These are phyloP conservation scores for Rhizopus stolonifer DNA, from an alignment of 371 early-diverging fungal genomes.

Conservation along the genomic window DNA sequence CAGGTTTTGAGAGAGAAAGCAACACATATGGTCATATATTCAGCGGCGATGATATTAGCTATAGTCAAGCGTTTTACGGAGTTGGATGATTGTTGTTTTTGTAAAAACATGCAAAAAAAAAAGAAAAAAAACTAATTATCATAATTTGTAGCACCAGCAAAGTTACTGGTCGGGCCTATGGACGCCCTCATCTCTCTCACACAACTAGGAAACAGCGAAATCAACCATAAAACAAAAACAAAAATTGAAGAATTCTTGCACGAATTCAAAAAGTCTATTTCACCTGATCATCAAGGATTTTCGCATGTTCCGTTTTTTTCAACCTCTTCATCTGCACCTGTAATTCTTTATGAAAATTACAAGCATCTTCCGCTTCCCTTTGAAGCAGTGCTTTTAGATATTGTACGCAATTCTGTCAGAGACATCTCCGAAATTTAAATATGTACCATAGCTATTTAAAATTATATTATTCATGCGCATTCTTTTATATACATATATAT, in stretches of 20 bases:
- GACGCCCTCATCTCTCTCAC: slow-evolving; percentile 13
- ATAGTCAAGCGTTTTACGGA: background rate
- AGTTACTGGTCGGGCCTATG: slow-evolving; percentile 10
- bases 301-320: slow-evolving; percentile 2
- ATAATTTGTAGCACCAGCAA: slow-evolving; percentile 8
- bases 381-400: slow-evolving; percentile 18
- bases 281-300: slow-evolving; percentile 13
- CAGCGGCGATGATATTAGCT: slow-evolving; percentile 5
- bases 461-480: no score
- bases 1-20: slow-evolving; percentile 9
- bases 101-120: slow-evolving; percentile 8
- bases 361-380: slow-evolving; percentile 18
- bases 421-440: background rate
- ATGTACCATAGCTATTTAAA: background rate
- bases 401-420: slow-evolving; percentile 7
- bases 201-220: background rate
- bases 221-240: background rate
- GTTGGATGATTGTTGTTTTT: slow-evolving; percentile 5
- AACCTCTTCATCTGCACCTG: background rate
- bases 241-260: slow-evolving; percentile 13
- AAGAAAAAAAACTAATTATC: background rate
- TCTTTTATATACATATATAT: no score
- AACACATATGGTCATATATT: slow-evolving; percentile 1
- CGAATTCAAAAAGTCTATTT: background rate
- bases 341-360: slow-evolving; percentile 10